Evolutionary conservation across 2,329 filamentous ascomycete species (phyloP).

Genomic region (Phialocephala subalpina): DNA sequence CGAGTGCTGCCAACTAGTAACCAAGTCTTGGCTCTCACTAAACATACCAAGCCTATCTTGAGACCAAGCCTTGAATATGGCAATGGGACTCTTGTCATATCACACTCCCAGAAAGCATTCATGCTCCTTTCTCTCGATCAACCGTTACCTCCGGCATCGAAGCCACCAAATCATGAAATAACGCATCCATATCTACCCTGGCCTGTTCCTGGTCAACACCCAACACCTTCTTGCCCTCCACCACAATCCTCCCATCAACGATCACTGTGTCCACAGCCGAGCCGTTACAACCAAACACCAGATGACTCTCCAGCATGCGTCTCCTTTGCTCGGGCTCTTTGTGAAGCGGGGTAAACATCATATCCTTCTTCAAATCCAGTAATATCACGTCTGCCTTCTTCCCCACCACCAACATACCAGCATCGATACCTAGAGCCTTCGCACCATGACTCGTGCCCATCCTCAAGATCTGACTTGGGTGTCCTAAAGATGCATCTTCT

Average conservation of each 20-base stretch:
- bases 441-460: constrained; percentile 40
- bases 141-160: constrained; percentile 18
- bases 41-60: too few species aligned
- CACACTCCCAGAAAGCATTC: too few species aligned
- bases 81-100: too few species aligned
- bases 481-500: constrained; percentile 30
- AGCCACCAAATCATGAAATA: constrained; percentile 31
- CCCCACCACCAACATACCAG: constrained; percentile 33
- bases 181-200: constrained; percentile 32
- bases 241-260: constrained; percentile 37
- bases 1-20: too few species aligned
- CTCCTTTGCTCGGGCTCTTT: constrained; percentile 32
- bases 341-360: constrained; percentile 39
- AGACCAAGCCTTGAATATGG: too few species aligned
- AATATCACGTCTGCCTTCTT: constrained; percentile 40
- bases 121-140: constrained; percentile 13
- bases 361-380: constrained; percentile 39
- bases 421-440: constrained; percentile 35
- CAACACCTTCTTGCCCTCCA: constrained; percentile 35
- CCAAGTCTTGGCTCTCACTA: too few species aligned
- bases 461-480: constrained; percentile 34
- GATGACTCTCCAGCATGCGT: constrained; percentile 34
- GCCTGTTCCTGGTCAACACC: constrained; percentile 37
- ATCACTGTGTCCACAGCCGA: constrained; percentile 38
- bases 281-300: constrained; percentile 41